Evolutionary conservation across 1,284 basidiomycete genomes (phyloP).

Genomic region (Sutorius eximius): DNA sequence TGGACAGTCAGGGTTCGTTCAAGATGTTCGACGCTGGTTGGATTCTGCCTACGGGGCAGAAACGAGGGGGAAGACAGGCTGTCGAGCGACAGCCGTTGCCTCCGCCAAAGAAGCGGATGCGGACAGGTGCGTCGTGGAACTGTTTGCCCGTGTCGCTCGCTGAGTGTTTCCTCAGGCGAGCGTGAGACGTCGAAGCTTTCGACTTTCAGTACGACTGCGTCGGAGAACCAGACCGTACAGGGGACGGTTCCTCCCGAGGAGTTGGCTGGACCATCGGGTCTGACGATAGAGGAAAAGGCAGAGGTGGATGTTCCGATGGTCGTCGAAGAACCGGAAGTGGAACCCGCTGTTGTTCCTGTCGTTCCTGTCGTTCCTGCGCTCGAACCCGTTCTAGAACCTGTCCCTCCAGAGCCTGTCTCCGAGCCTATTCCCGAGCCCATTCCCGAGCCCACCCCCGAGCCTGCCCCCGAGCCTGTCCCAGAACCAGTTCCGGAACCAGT

Average conservation of each 20-base stretch:
- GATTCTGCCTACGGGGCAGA: slow-evolving; percentile 79
- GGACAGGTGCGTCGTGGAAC: slow-evolving; percentile 43
- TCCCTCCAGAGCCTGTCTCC: background rate
- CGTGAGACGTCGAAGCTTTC: slow-evolving; percentile 49
- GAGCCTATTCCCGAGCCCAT: background rate
- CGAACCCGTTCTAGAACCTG: background rate
- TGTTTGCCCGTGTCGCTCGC: background rate
- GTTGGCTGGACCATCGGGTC: slow-evolving; percentile 26
- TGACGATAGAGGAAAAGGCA: slow-evolving; percentile 19
- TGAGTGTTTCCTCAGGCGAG: slow-evolving; percentile 30
- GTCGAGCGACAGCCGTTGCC: slow-evolving; percentile 43
- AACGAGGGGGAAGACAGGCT: slow-evolving; percentile 52
- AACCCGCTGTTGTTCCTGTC: background rate
- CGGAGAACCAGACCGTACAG: slow-evolving; percentile 48
- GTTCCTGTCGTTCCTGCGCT: background rate
- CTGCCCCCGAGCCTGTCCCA: background rate
- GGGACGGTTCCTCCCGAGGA: slow-evolving; percentile 19
- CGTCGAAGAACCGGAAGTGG: slow-evolving; percentile 16
- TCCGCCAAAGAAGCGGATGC: slow-evolving; percentile 51
- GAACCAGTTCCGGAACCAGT: background rate
- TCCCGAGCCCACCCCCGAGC: background rate
- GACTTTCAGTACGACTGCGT: slow-evolving; percentile 47
- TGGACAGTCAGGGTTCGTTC: slow-evolving; percentile 77
- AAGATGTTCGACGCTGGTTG: slow-evolving; percentile 84
- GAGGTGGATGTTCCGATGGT: slow-evolving; percentile 19